Evolutionary conservation across 1,284 basidiomycete species (phyloP).

Genomic region (Tylopilus sp.): DNA sequence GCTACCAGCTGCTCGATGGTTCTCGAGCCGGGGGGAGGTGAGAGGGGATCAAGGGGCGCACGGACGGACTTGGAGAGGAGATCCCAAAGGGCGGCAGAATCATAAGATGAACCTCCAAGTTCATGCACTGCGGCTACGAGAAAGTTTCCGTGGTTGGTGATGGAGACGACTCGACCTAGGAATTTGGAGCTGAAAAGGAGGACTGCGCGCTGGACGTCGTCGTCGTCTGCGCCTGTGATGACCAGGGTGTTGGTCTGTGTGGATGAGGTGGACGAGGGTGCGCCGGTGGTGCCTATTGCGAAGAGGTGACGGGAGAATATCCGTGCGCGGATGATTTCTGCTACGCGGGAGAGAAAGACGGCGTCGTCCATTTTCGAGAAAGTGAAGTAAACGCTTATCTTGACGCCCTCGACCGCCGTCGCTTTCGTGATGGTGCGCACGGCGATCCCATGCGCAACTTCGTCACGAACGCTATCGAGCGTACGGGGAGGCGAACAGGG

Average conservation of each 20-base stretch:
- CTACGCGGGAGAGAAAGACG: constrained; percentile 51
- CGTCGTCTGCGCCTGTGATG: constrained; percentile 50
- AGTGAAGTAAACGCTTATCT: constrained; percentile 53
- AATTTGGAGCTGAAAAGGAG: constrained; percentile 61
- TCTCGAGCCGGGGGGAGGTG: constrained; percentile 58
- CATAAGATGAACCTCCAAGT: constrained; percentile 49
- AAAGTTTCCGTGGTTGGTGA: constrained; percentile 34
- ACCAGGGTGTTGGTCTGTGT: constrained; percentile 43
- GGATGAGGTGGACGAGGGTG: constrained; percentile 21
- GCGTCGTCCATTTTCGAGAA: constrained; percentile 52
- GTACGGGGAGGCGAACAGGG: constrained; percentile 35
- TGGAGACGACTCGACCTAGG: constrained; percentile 47
- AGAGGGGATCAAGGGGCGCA: constrained; percentile 52
- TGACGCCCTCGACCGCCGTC: constrained; percentile 45
- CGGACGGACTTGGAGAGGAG: constrained; percentile 56
- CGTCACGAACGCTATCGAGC: constrained; percentile 54
- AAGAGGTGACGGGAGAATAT: constrained; percentile 51
- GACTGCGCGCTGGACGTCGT: constrained; percentile 57
- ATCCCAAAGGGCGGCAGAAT: constrained; percentile 60
- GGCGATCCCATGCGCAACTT: constrained; percentile 58
- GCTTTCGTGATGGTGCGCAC: constrained; percentile 49
- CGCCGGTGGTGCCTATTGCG: constrained; percentile 47
- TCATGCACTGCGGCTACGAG: constrained; percentile 50
- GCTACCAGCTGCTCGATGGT: constrained; percentile 52
- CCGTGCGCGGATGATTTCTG: constrained; percentile 39